Base-by-base conservation (phyloP, 495 filamentous ascomycete genomes). In the Cladorrhinum samala region DNA sequence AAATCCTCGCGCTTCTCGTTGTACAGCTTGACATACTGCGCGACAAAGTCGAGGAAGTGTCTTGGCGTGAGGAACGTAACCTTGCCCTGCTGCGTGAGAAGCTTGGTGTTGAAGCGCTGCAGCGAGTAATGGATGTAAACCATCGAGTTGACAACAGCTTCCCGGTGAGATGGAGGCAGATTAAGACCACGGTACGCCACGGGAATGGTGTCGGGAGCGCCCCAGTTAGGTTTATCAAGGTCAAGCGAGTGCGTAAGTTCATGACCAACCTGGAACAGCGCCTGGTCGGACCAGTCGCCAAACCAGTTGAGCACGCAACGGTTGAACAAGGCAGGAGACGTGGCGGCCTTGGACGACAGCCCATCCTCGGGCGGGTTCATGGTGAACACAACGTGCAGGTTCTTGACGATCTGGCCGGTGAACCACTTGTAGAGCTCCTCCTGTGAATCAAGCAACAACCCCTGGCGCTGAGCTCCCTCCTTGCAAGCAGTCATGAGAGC, bases 401-500 rank as follows among this genome's bases (percentile, higher is more conserved):
- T 99, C 79, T 94, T 96, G 67, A 96, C 87, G 57, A 99, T 97
- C 71, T 99, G 93, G 54, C 94, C 87, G 0, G 94, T 99, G 73
- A 99, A 99, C 93, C 93, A 99, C 71, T 96, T 96, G 77, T 99
- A 97, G 1, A 97, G 77, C 72, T 99, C 93, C 73, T 99, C 93
- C 64, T 95, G 90, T 0, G 91, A 96, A 71, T 99, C 93, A 0
- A 97, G 81, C 41, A 97, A 80, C 39, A 96, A 74, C 11, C 93
- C 93, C 75, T 99, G 94, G 9, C 93, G 85, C 67, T 97, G 94
- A 11, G 93, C 93, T 42, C 93, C 94, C 71, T 99, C 93, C 65
- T 94, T 96, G 75, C 94, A 97, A 51, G 90, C 88, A 14, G 94
- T 97, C 93, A 99, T 97, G 57, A 99, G 73, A 23, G 93, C 86